Percentiles rank a stretch among this genome's conserved stretches.
Evolutionary conservation across 2,329 filamentous ascomycete species (phyloP).

Genomic region (Xylariaceae sp.): DNA sequence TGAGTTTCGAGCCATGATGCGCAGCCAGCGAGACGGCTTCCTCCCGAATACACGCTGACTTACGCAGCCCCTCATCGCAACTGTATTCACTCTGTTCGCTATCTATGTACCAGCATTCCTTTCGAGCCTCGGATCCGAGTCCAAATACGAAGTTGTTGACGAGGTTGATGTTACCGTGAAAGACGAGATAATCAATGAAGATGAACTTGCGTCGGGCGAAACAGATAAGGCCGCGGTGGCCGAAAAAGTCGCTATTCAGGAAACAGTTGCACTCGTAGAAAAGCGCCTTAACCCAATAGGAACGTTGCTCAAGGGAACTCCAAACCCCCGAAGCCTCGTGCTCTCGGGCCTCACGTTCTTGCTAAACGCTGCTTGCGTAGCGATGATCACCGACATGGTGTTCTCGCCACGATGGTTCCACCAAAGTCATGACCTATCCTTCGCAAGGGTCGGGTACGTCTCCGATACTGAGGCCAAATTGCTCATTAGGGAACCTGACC

Average conservation of each 20-base stretch:
- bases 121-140: slow-evolving; percentile 50
- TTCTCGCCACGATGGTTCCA: slow-evolving; percentile 69
- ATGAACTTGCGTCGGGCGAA: slow-evolving; percentile 29
- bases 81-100: slow-evolving; percentile 58
- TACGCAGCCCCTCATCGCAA: slow-evolving; percentile 20
- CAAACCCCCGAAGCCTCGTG: slow-evolving; percentile 64
- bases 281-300: slow-evolving; percentile 53
- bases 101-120: slow-evolving; percentile 64
- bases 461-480: slow-evolving; percentile 76
- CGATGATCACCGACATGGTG: slow-evolving; percentile 71
- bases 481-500: slow-evolving; percentile 79
- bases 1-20: slow-evolving; percentile 14
- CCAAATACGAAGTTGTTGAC: slow-evolving; percentile 56
- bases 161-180: slow-evolving; percentile 53
- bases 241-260: slow-evolving; percentile 56
- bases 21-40: neutral
- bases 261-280: slow-evolving; percentile 57
- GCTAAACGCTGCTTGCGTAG: slow-evolving; percentile 66
- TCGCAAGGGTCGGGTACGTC: slow-evolving; percentile 83
- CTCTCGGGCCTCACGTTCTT: slow-evolving; percentile 65
- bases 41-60: slow-evolving; percentile 6
- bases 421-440: slow-evolving; percentile 70
- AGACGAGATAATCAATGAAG: slow-evolving; percentile 38
- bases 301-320: slow-evolving; percentile 71
- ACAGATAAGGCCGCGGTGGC: slow-evolving; percentile 32